Conservation (phyloP, 495 filamentous ascomycete species). For the Cercophora sp. region DNA sequence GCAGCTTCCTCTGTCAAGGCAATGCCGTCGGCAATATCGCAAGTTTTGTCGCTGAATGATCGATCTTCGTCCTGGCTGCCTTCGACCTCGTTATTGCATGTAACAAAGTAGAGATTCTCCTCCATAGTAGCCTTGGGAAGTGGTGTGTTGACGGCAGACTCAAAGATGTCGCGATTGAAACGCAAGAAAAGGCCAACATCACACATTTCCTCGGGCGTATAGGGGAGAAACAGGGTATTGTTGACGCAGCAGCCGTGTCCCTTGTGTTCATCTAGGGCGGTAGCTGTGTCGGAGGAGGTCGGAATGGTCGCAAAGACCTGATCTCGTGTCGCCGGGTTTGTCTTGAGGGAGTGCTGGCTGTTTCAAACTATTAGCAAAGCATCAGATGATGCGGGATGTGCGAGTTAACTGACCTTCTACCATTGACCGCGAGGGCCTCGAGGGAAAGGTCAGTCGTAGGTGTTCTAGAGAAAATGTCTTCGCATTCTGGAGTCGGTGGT, state of each 20-base stretch:
- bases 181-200: slow-evolving; percentile 11
- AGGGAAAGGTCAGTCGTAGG: background rate
- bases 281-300: background rate
- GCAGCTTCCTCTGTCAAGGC: slow-evolving; percentile 58
- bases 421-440: slow-evolving; percentile 10
- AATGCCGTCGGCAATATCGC: slow-evolving; percentile 49
- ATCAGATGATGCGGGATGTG: background rate
- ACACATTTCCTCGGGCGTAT: slow-evolving; percentile 12
- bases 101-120: slow-evolving; percentile 19
- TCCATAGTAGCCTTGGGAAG: slow-evolving; percentile 17
- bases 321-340: slow-evolving; percentile 7
- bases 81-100: slow-evolving; percentile 15
- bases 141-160: slow-evolving; percentile 13
- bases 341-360: slow-evolving; percentile 22
- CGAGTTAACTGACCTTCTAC: slow-evolving; percentile 24
- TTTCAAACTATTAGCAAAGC: no score
- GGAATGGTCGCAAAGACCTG: slow-evolving; percentile 5
- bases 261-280: no score
- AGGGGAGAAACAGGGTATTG: background rate
- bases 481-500: slow-evolving; percentile 13
- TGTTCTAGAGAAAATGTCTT: background rate
- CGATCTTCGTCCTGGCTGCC: slow-evolving; percentile 2
- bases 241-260: background rate
- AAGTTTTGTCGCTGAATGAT: slow-evolving; percentile 23
- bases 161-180: slow-evolving; percentile 5